A percentile compares a stretch with the other conserved stretches of the same genome.
These are phyloP conservation scores for Aeschynomene evenia DNA, from an alignment of 306 rosid species.

Conservation along the genomic window DNA sequence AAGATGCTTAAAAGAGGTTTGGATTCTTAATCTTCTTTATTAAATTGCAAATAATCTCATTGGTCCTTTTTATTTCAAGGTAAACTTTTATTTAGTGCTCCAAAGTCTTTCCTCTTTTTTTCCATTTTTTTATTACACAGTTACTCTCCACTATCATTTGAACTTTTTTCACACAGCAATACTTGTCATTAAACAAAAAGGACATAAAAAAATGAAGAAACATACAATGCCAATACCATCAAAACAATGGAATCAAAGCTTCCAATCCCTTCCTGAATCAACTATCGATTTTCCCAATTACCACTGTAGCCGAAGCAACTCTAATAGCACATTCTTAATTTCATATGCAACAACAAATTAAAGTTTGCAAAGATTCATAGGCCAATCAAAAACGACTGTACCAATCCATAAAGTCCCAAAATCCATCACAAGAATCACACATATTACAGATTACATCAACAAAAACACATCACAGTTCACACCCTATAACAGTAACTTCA, in stretches of 20 bases:
- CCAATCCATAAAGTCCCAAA: slow-evolving; percentile 4
- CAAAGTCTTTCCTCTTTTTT: not conserved
- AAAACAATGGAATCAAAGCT: not conserved
- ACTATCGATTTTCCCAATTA: slow-evolving; percentile 1
- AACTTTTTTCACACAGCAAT: not conserved
- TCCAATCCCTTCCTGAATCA: not conserved
- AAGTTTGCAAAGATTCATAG: not conserved
- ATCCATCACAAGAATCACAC: not conserved
- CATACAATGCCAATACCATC: not conserved
- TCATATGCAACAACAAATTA: not conserved
- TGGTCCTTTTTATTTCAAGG: not conserved
- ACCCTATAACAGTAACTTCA: slow-evolving; percentile 1
- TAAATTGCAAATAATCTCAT: not conserved
- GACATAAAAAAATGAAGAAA: not conserved
- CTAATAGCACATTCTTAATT: not conserved
- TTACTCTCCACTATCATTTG: slow-evolving; percentile 4
- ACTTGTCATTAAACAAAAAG: not conserved
- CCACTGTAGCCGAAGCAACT: not conserved
- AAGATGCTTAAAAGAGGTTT: not conserved
- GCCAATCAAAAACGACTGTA: not conserved
- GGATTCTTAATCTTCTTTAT: not conserved
- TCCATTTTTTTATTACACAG: not conserved
- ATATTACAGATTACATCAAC: not conserved
- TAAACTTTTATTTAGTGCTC: not conserved
- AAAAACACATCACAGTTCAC: not conserved